Base-by-base conservation (phyloP, 495 filamentous ascomycete species). In the Hypomontagnella submonticulosa region DNA sequence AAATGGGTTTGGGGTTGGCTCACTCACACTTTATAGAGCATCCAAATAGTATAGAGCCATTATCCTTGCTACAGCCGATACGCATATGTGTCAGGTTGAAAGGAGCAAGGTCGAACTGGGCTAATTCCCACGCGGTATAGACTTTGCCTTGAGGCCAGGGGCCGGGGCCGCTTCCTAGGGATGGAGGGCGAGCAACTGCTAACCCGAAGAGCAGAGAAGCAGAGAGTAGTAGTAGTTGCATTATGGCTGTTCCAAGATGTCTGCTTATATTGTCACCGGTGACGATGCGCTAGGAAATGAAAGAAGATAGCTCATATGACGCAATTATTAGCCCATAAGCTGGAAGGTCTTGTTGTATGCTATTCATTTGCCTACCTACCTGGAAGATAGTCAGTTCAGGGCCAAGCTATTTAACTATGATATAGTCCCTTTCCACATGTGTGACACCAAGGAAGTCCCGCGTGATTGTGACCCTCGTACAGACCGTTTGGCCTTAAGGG, bases 11-110 rank as follows among this genome's bases (percentile, higher is more conserved):
- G 9, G 9, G 11, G 9, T n/a, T 11, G 13, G 8, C 11, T 11
- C 8, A 46, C 72, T 62, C 51, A 74, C 72, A 74, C 40, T 67
- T 59, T 18, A 71, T 60, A 1, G 48, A 57, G 44, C 72, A 74
- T 7, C 49, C 47, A 51, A 66, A 70, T 8, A 58, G 15, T 9
- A 18, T 13, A n/a, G 43, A 48, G 10, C 30, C 53, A 10, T 53
- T 42, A 8, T 49, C 16, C 40, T 57, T 68, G 0, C 51, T 44
- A 55, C 72, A 74, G 13, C 71, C 61, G 36, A 74, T 40, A 13
- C 59, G 52, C 63, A 69, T 63, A 12, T 71, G 15, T 33, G 64
- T 61, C 38, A 74, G 58, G 47, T 69, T 53, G 46, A 53, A 72
- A 34, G 67, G 67, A 16, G 40, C 18, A 44, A 72, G 71, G 47